Evolutionary conservation across 2,329 filamentous ascomycete genomes (phyloP).

Genomic region (Sporothrix pallida): DNA sequence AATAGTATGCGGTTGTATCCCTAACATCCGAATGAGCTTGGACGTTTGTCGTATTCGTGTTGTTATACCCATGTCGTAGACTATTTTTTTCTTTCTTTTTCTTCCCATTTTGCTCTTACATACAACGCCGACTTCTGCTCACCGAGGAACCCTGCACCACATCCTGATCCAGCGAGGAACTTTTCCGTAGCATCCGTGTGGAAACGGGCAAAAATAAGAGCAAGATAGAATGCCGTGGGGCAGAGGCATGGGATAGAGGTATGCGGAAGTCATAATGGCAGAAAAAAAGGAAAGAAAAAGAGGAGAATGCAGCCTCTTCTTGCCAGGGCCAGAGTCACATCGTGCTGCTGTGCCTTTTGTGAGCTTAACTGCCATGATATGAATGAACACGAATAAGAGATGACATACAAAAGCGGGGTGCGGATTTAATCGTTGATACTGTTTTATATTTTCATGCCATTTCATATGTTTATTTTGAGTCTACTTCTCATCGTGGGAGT

Average conservation of each 20-base stretch:
- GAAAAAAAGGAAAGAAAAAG: background rate
- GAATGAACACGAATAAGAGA: background rate
- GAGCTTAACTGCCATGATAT: conserved; percentile 4
- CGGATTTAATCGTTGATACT: background rate
- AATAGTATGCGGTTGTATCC: background rate
- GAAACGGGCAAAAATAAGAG: background rate
- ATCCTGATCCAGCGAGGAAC: background rate
- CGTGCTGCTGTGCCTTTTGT: background rate
- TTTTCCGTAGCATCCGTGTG: background rate
- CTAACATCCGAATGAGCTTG: background rate
- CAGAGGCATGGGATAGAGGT: background rate
- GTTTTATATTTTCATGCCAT: background rate
- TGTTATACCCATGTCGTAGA: background rate
- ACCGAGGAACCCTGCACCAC: background rate
- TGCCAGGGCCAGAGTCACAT: conserved; percentile 16
- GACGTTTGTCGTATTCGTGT: background rate
- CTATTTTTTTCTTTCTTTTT: background rate
- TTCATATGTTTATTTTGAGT: too few species aligned
- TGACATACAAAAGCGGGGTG: background rate
- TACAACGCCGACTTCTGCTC: background rate
- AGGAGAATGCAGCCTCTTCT: background rate
- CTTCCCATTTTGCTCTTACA: background rate
- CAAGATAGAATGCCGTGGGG: background rate
- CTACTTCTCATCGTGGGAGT: too few species aligned
- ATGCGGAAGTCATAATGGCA: background rate